Percentiles rank a stretch among this genome's conserved stretches.
phyloP scores from a whole-genome alignment of 176 grass and related monocot genomes.

The Saccharum officinarum region DNA sequence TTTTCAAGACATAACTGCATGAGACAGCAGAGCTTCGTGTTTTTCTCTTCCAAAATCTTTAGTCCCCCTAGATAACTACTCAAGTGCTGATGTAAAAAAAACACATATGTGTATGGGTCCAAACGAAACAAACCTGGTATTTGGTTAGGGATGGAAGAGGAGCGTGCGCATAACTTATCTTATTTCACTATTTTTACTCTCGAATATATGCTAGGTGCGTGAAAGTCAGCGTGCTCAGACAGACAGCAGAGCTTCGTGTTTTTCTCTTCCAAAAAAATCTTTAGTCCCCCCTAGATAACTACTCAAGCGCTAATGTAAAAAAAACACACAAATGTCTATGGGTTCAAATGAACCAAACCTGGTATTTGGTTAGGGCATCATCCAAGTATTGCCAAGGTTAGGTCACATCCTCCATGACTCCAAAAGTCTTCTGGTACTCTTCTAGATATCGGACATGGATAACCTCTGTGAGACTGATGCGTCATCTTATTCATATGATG shows the following conservation, averaged over 20 bases:
- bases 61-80: background rate
- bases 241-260: background rate
- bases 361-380: constrained; percentile 77
- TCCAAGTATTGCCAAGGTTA: constrained; percentile 75
- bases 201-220: background rate
- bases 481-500: background rate
- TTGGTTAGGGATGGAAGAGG: constrained; percentile 50
- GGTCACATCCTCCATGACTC: constrained; percentile 66
- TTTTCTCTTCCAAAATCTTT: background rate
- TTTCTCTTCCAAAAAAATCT: background rate
- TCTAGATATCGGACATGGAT: constrained; percentile 1
- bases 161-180: background rate
- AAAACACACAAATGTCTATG: background rate
- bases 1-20: background rate
- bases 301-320: background rate
- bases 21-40: no score
- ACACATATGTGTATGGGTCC: background rate
- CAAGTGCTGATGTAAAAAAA: background rate
- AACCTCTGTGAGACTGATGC: background rate
- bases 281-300: background rate
- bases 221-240: background rate
- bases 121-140: constrained; percentile 60
- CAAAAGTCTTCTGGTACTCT: constrained; percentile 87
- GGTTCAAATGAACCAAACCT: constrained; percentile 37
- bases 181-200: background rate